Percentiles rank a stretch among this genome's conserved stretches.
Conservation (phyloP, 108 stramenopile genomes). For the Craspedostauros australis region DNA sequence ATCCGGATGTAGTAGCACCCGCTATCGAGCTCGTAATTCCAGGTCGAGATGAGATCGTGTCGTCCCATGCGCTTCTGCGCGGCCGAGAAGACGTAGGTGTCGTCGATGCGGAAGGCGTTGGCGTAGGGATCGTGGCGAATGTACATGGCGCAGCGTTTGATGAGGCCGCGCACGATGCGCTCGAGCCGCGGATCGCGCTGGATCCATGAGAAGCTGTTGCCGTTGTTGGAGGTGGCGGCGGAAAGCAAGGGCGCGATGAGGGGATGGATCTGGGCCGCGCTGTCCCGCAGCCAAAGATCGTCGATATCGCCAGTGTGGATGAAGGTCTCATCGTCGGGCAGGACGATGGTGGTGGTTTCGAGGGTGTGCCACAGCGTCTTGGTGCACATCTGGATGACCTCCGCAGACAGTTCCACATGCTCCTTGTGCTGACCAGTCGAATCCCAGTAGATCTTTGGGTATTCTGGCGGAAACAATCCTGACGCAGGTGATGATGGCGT, state of each 20-base stretch:
- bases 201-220: slow-evolving; percentile 13
- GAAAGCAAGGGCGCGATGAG: slow-evolving; percentile 30
- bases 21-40: slow-evolving; percentile 64
- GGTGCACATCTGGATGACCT: slow-evolving; percentile 25
- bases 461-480: too few species aligned
- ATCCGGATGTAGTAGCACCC: slow-evolving; percentile 47
- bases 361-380: slow-evolving; percentile 37
- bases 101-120: slow-evolving; percentile 39
- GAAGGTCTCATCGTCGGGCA: slow-evolving; percentile 50
- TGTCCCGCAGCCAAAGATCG: slow-evolving; percentile 73
- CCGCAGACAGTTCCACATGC: slow-evolving; percentile 5
- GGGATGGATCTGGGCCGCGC: slow-evolving; percentile 63
- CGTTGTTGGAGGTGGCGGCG: neutral
- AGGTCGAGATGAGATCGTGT: slow-evolving; percentile 43
- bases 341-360: slow-evolving; percentile 37
- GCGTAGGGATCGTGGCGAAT: slow-evolving; percentile 70
- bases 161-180: slow-evolving; percentile 48
- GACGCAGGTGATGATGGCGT: too few species aligned
- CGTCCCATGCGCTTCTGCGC: slow-evolving; percentile 38
- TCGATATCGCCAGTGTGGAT: slow-evolving; percentile 76
- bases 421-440: too few species aligned
- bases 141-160: slow-evolving; percentile 42
- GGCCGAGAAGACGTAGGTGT: slow-evolving; percentile 24
- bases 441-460: too few species aligned
- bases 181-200: slow-evolving; percentile 32